Conservation (phyloP, 2,329 filamentous ascomycete genomes). For the Venturia asperata region DNA sequence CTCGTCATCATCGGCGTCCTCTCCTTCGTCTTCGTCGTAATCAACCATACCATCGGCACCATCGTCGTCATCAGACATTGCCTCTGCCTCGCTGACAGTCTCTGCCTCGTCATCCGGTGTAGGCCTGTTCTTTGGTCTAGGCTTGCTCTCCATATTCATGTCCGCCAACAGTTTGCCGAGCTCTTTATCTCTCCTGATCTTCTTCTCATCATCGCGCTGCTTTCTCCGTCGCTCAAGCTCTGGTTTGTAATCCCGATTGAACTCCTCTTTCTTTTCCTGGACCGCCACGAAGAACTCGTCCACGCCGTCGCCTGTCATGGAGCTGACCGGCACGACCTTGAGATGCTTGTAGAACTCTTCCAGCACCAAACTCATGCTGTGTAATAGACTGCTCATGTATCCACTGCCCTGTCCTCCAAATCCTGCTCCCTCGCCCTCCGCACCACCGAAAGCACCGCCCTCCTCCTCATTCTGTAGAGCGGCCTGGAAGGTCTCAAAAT, state of each 20-base stretch:
- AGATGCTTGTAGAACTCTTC: constrained; percentile 97
- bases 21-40: constrained; percentile 47
- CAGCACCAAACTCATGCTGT: constrained; percentile 95
- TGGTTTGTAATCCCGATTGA: constrained; percentile 82
- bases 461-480: constrained; percentile 77
- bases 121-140: constrained; percentile 27
- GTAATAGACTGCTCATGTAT: constrained; percentile 92
- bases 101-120: constrained; percentile 40
- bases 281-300: constrained; percentile 93
- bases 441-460: constrained; percentile 64
- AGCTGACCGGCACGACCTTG: constrained; percentile 85
- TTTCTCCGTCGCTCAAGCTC: constrained; percentile 74
- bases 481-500: constrained; percentile 91
- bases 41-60: constrained; percentile 42
- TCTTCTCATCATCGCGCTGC: constrained; percentile 70
- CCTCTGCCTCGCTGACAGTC: constrained; percentile 47
- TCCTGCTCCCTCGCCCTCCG: constrained; percentile 53
- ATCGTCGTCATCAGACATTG: constrained; percentile 40
- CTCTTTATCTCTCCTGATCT: constrained; percentile 66
- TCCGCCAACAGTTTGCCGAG: constrained; percentile 91
- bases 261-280: constrained; percentile 78
- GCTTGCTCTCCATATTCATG: constrained; percentile 57
- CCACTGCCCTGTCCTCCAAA: constrained; percentile 65
- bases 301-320: constrained; percentile 84
- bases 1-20: constrained; percentile 50